Base-by-base conservation (phyloP, 495 filamentous ascomycete genomes). In the Physcia stellaris region DNA sequence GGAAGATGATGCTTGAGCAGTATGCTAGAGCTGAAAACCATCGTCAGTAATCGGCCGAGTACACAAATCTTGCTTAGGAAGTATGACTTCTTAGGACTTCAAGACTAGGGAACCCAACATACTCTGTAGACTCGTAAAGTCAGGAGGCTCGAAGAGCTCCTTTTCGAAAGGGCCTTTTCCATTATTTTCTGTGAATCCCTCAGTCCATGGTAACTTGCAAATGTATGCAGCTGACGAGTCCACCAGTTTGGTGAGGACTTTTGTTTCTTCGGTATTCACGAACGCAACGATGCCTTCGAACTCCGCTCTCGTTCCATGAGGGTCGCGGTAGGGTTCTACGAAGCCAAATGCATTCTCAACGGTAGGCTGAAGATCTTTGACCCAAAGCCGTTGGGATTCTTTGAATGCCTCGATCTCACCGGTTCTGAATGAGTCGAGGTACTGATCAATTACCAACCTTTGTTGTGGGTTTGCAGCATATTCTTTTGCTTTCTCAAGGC, bases 311-410 rank as follows among this genome's bases (percentile, higher is more conserved):
- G 58, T 57, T 15, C 63, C 63, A 29, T 52, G 42, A 2, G 64
- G 66, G 43, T 70, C 66, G 21, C 62, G 48, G 41, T 72, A 68
- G 15, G 66, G 57, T 39, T 70, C 64, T 1, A 70, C 53, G 41
- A 70, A n/a, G n/a, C 87, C 87, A 39, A 94, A 71, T 55, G 93
- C 86, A n/a, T 70, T 80, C 56, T 94, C 87, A 18, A 95, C 73
- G 57, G 71, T 76, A 4, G 87, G 87, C 13, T 81, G 79, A 43
- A 85, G 83, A 45, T 95, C 86, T 33, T 78, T 73, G 32, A 95
- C 86, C 87, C 87, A 95, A 48, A 75, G 73, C 34, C 85, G 66
- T 56, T 95, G 87, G 47, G 73, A 77, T 49, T 90, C 79, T 62
- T 88, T 90, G 67, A 84, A 88, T 20, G 82, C 80, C 37, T 85